phyloP scores from a whole-genome alignment of 495 filamentous ascomycete genomes.

The Lophium mytilinum region DNA sequence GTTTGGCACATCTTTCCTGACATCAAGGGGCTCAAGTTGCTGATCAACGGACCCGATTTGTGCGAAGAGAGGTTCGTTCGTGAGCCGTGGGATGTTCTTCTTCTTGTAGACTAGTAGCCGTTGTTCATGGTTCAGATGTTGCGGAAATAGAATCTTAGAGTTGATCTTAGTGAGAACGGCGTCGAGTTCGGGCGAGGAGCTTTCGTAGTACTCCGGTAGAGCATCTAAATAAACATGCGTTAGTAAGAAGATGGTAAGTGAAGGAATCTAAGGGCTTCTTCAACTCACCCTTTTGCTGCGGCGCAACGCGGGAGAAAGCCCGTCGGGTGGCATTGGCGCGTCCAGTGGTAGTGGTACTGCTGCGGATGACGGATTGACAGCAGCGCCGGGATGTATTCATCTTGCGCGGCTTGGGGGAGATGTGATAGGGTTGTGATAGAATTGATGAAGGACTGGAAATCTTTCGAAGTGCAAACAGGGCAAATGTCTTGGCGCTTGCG shows the following conservation, averaged over 20 bases:
- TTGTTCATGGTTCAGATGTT: slow-evolving; percentile 28
- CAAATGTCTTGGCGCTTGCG: too few relatives aligned
- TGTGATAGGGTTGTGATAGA: too few relatives aligned
- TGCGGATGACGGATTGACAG: slow-evolving; percentile 5
- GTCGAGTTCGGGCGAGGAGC: slow-evolving; percentile 28
- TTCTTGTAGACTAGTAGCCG: slow-evolving; percentile 28
- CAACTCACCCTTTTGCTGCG: slow-evolving; percentile 4
- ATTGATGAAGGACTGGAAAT: neutral
- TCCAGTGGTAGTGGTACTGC: neutral
- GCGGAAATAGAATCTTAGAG: slow-evolving; percentile 32
- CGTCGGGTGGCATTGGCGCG: slow-evolving; percentile 8
- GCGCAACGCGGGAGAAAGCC: slow-evolving; percentile 12
- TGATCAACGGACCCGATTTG: slow-evolving; percentile 32
- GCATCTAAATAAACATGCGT: slow-evolving; percentile 11
- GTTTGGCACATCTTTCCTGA: slow-evolving; percentile 27
- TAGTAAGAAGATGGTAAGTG: neutral
- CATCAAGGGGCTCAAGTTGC: slow-evolving; percentile 30
- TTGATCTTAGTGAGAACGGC: slow-evolving; percentile 26
- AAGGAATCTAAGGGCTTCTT: neutral
- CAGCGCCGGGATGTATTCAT: slow-evolving; percentile 17
- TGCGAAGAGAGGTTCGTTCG: slow-evolving; percentile 30
- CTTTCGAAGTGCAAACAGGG: neutral
- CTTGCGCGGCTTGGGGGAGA: neutral
- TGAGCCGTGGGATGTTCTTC: slow-evolving; percentile 20
- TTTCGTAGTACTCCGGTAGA: slow-evolving; percentile 27